phyloP scores from a whole-genome alignment of 305 asterid species.

The Solanum hybrid region DNA sequence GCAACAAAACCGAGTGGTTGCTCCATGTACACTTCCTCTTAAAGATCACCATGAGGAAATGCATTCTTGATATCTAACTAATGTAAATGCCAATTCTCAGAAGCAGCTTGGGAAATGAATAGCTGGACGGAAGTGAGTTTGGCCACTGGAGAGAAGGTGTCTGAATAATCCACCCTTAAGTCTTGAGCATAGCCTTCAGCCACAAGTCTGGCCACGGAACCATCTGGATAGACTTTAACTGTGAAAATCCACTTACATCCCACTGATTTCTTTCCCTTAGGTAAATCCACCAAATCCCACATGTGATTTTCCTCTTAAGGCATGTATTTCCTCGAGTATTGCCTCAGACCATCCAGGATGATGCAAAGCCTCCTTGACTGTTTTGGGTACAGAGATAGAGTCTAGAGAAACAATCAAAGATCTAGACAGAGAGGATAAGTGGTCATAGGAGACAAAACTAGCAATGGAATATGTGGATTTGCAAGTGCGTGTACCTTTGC shows the following conservation, averaged over 20 bases:
- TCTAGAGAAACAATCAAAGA: not conserved
- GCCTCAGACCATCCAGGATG: not conserved
- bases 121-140: not conserved
- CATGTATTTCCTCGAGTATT: not conserved
- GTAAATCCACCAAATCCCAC: not conserved
- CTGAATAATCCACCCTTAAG: not conserved
- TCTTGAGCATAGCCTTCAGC: not conserved
- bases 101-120: not conserved
- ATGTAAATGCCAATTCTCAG: not conserved
- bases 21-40: not conserved
- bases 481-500: not conserved
- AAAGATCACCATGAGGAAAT: not conserved
- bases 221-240: not conserved
- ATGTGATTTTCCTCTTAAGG: not conserved
- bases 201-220: not conserved
- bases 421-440: not conserved
- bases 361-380: not conserved
- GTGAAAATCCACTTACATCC: not conserved
- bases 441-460: not conserved
- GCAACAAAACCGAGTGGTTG: not conserved
- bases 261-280: not conserved
- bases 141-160: not conserved
- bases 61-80: not conserved
- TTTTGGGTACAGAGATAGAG: not conserved
- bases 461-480: not conserved